Conservation (phyloP, 1,284 basidiomycete species). For the Ustilago trichophora region DNA sequence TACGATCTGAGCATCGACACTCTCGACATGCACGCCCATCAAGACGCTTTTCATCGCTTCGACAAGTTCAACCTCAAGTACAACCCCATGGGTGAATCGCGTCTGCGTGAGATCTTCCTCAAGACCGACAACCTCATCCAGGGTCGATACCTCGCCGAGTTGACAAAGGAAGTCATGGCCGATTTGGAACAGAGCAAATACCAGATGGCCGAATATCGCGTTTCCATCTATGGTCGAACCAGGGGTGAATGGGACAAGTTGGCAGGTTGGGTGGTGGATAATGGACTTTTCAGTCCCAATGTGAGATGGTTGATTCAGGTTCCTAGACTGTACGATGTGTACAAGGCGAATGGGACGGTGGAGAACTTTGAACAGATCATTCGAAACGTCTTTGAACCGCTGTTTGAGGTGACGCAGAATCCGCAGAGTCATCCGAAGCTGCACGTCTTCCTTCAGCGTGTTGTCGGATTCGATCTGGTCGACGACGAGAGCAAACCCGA, state of each 20-base stretch:
- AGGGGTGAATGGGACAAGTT: conserved; percentile 95
- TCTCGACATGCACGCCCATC: conserved; percentile 98
- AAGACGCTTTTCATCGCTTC: conserved; percentile 96
- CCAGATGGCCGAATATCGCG: conserved; percentile 87
- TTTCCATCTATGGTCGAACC: conserved; percentile 87
- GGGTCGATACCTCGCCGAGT: conserved; percentile 91
- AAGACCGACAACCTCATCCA: conserved; percentile 86
- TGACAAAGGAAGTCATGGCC: conserved; percentile 93
- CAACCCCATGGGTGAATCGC: conserved; percentile 92
- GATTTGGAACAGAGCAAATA: conserved; percentile 99
- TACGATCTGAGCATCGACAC: conserved; percentile 99
- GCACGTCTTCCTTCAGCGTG: conserved; percentile 93
- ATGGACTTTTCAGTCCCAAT: conserved; percentile 94
- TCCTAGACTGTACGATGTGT: conserved; percentile 93
- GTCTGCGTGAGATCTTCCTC: conserved; percentile 94
- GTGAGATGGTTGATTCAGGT: conserved; percentile 98
- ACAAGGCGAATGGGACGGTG: conserved; percentile 87
- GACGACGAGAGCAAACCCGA: conserved; percentile 98
- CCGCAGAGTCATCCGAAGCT: conserved; percentile 90
- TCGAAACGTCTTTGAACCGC: conserved; percentile 84
- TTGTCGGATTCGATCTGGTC: conserved; percentile 94
- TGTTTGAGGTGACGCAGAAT: conserved; percentile 96
- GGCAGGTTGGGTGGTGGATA: conserved; percentile 92
- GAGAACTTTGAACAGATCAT: conserved; percentile 91
- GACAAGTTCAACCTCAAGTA: conserved; percentile 76